phyloP scores from a whole-genome alignment of 2,329 filamentous ascomycete genomes.

The Sclerotinia subarctica region DNA sequence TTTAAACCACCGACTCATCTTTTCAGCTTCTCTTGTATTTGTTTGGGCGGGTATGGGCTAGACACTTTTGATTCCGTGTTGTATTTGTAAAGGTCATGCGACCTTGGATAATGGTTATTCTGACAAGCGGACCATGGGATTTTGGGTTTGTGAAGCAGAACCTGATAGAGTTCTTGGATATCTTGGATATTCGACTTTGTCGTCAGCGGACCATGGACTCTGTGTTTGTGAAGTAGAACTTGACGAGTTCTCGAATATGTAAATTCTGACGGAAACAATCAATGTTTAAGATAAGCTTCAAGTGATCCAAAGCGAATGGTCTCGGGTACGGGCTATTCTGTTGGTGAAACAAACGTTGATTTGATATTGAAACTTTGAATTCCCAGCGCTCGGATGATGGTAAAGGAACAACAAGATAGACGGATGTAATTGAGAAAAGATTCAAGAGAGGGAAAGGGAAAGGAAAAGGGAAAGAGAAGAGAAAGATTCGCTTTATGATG shows the following conservation, averaged over 20 bases:
- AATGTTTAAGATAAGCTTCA: background rate
- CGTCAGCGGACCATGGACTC: no score
- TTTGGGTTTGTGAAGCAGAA: background rate
- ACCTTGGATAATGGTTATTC: background rate
- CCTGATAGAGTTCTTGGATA: background rate
- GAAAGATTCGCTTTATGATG: background rate
- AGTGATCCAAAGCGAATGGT: background rate
- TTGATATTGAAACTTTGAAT: background rate
- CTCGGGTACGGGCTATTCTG: background rate
- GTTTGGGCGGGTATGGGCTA: background rate
- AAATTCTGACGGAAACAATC: background rate
- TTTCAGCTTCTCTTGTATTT: constrained; percentile 19
- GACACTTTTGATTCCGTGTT: background rate
- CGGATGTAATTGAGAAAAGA: background rate
- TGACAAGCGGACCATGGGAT: background rate
- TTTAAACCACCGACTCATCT: constrained; percentile 38
- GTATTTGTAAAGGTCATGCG: background rate
- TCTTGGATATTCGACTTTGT: background rate
- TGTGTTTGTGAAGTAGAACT: no score
- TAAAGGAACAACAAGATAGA: background rate
- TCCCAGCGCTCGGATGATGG: background rate
- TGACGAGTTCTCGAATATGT: no score
- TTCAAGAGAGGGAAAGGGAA: background rate
- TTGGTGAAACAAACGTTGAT: constrained; percentile 7
- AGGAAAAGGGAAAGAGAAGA: background rate